Evolutionary conservation across 495 filamentous ascomycete genomes (phyloP), one percentile per base, ranked within the genome.

Genomic region (Trichoderma orchidacearum): DNA sequence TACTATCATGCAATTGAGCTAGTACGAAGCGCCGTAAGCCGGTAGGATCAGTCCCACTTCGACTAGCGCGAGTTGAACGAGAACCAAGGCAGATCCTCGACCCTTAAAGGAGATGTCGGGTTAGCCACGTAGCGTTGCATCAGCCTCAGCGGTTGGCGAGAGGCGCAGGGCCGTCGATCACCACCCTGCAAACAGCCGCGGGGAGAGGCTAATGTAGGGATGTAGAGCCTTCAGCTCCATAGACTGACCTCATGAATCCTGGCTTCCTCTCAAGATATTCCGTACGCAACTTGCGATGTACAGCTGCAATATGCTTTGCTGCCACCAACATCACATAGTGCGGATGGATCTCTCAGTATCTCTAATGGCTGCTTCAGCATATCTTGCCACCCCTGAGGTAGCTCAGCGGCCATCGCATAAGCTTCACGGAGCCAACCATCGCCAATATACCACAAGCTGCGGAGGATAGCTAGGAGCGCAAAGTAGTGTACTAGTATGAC

Each of bases 401-500:
- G 48, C n/a, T 62, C 62, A 13, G 59, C 59, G n/a, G 67, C 55
- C 35, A 76, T 72, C 30, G 55, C 32, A 0, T 30, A 7, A 21
- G 51, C 34, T 41, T 54, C 36, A 55, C 59, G 48, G 48, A 32
- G 2, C 59, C 66, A 53, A 73, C 57, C 72, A 48, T 48, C 41
- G 0, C 41, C 41, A 27, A 48, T 5, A 48, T 71, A 76, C 72
- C 74, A 76, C 1, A 68, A 50, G 56, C 66, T 54, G 2, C 66
- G 59, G 23, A 67, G 60, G 18, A 50, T 62, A 12, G 60, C 61
- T 12, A 66, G 56, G 25, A 71, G 53, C 0, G 70, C 68, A 59
- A 75, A 77, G 50, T 64, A 67, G 58, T 75, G 68, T 2, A 66
- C 72, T 7, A 77, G 53, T 1, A 72, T 57, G 4, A 68, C 68